A percentile compares a stretch with the other conserved stretches of the same genome.
Conservation (phyloP, 1,139 yeast genomes). For the Pichia sp. region DNA sequence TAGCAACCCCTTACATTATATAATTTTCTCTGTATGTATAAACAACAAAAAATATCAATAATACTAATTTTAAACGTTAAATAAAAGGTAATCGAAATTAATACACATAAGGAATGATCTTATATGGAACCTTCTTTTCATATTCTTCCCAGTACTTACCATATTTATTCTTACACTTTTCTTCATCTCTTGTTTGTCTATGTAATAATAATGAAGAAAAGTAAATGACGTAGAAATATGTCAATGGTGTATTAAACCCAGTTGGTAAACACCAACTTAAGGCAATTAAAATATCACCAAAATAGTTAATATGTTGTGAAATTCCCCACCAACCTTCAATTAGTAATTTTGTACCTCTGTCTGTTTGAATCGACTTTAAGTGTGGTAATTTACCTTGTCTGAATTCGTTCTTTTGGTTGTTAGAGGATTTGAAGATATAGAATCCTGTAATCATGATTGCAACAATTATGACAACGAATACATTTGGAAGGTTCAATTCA, state of each 20-base stretch:
- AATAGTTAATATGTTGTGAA: slow-evolving; percentile 90
- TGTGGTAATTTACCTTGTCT: slow-evolving; percentile 71
- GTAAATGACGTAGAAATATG: slow-evolving; percentile 84
- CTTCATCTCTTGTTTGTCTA: slow-evolving; percentile 89
- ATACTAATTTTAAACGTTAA: no score
- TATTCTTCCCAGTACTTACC: slow-evolving; percentile 85
- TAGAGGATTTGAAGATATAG: slow-evolving; percentile 80
- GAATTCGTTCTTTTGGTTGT: slow-evolving; percentile 82
- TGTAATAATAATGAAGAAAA: slow-evolving; percentile 82
- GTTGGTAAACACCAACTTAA: slow-evolving; percentile 94
- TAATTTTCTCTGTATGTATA: neutral
- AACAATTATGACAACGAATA: slow-evolving; percentile 38
- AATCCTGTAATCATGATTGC: slow-evolving; percentile 59
- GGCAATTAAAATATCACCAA: slow-evolving; percentile 95
- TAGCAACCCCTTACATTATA: neutral
- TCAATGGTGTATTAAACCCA: slow-evolving; percentile 75
- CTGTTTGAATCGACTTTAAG: slow-evolving; percentile 66
- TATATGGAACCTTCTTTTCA: slow-evolving; percentile 77
- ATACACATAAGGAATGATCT: slow-evolving; percentile 86
- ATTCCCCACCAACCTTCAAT: slow-evolving; percentile 96
- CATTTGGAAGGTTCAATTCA: slow-evolving; percentile 55
- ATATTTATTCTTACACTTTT: slow-evolving; percentile 83
- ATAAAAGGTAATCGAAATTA: no score
- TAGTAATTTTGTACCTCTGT: slow-evolving; percentile 75
- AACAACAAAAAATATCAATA: neutral